Evolutionary conservation across 805 yeast genomes (phyloP).

Genomic region (Lachancea sp.): DNA sequence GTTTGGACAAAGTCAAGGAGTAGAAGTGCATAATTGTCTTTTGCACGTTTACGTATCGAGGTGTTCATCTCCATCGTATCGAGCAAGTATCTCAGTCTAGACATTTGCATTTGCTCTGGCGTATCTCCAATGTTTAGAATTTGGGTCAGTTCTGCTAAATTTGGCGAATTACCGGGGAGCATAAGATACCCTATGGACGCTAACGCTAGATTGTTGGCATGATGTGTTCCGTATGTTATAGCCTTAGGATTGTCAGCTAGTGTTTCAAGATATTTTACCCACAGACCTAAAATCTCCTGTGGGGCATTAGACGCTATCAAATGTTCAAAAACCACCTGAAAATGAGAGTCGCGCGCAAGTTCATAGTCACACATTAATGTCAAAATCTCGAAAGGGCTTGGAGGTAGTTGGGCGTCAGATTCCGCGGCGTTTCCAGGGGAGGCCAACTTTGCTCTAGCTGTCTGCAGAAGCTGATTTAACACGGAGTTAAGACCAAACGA

Average conservation of each 20-base stretch:
- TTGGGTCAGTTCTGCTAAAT: slow-evolving; percentile 19
- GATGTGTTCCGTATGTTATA: slow-evolving; percentile 12
- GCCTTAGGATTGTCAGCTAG: slow-evolving; percentile 9
- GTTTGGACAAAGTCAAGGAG: slow-evolving; percentile 4
- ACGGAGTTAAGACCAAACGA: slow-evolving; percentile 20
- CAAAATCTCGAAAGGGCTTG: slow-evolving; percentile 26
- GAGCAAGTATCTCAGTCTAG: slow-evolving; percentile 6
- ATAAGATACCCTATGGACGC: slow-evolving; percentile 25
- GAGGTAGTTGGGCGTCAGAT: slow-evolving; percentile 7
- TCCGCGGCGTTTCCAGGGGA: slow-evolving; percentile 1
- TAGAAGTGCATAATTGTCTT: background rate
- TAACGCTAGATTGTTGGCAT: slow-evolving; percentile 17
- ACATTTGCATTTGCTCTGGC: slow-evolving; percentile 10
- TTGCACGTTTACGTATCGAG: background rate
- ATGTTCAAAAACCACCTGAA: slow-evolving; percentile 21
- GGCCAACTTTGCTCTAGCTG: slow-evolving; percentile 10
- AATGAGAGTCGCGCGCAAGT: slow-evolving; percentile 28
- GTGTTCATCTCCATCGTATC: background rate
- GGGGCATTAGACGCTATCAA: slow-evolving; percentile 16
- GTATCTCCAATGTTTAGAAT: slow-evolving; percentile 17
- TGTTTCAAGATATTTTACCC: slow-evolving; percentile 27
- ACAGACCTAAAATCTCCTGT: slow-evolving; percentile 29
- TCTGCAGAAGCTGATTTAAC: slow-evolving; percentile 13
- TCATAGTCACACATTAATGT: slow-evolving; percentile 21
- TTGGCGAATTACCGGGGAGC: slow-evolving; percentile 20